phyloP scores from a whole-genome alignment of 371 early-diverging fungal genomes.

The Blakeslea trispora region DNA sequence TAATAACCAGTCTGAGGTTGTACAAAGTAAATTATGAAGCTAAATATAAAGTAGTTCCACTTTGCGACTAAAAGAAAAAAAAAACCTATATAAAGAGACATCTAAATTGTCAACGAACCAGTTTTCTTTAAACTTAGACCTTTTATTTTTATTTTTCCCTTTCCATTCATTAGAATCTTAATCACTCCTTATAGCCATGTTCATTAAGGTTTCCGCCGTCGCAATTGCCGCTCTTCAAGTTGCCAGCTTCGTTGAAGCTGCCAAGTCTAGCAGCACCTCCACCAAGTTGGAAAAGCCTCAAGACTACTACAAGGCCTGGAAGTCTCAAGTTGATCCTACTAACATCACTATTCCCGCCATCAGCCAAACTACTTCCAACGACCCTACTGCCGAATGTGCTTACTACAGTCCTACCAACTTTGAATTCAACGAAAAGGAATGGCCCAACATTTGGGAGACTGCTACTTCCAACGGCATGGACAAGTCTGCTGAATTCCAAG shows the following conservation, averaged over 20 bases:
- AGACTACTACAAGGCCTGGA: constrained; percentile 29
- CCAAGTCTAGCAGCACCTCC: constrained; percentile 8
- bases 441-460: constrained; percentile 49
- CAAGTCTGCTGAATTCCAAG: constrained; percentile 40
- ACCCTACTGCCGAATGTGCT: constrained; percentile 20
- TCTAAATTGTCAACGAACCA: neutral
- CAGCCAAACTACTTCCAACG: constrained; percentile 25
- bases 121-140: neutral
- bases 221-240: constrained; percentile 25
- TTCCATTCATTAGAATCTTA: constrained; percentile 14
- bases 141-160: neutral
- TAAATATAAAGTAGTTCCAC: constrained; percentile 17
- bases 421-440: constrained; percentile 36
- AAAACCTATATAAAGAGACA: constrained; percentile 5
- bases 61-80: neutral
- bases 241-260: constrained; percentile 23
- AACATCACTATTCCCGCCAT: constrained; percentile 23
- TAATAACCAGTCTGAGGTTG: constrained; percentile 10
- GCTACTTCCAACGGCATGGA: constrained; percentile 55
- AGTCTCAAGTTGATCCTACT: constrained; percentile 21
- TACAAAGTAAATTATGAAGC: constrained; percentile 23
- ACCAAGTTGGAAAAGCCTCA: constrained; percentile 16
- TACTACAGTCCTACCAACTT: constrained; percentile 26
- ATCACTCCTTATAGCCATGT: constrained; percentile 13
- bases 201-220: constrained; percentile 20